A percentile compares a stretch with the other conserved stretches of the same genome.
Evolutionary conservation across 2,329 filamentous ascomycete genomes (phyloP).

Genomic region (Paecilomyces sp.): DNA sequence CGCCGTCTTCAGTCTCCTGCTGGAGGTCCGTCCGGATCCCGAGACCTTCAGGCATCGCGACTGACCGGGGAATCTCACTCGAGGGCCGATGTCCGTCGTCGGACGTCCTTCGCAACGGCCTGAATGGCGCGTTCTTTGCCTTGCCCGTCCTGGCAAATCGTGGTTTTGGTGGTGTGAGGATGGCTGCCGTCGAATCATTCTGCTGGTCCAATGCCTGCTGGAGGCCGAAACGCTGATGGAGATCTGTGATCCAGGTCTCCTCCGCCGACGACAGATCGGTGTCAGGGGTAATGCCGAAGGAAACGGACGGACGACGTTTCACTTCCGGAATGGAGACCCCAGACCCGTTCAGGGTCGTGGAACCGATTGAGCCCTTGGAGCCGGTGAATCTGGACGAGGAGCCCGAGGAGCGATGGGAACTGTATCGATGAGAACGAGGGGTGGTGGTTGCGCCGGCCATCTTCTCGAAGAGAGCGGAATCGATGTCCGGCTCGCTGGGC

Average conservation of each 20-base stretch:
- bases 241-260: neutral
- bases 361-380: neutral
- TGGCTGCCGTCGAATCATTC: neutral
- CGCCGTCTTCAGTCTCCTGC: constrained; percentile 22
- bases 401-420: neutral
- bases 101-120: constrained; percentile 48
- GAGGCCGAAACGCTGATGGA: neutral
- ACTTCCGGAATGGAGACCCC: neutral
- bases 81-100: constrained; percentile 42
- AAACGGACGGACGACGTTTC: neutral
- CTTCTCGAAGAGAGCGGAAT: neutral
- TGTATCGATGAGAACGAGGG: neutral
- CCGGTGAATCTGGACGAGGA: neutral
- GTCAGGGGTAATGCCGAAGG: neutral
- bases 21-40: constrained; percentile 42
- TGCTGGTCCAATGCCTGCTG: neutral
- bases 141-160: constrained; percentile 9
- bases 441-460: neutral
- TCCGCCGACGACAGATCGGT: neutral
- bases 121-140: constrained; percentile 38
- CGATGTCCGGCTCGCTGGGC: neutral
- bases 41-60: constrained; percentile 50
- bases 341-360: neutral
- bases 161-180: neutral
- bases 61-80: constrained; percentile 49